Evolutionary conservation across 768 basidiomycete genomes (phyloP), one percentile per base, ranked within the genome.

Genomic region (Suillus plorans): DNA sequence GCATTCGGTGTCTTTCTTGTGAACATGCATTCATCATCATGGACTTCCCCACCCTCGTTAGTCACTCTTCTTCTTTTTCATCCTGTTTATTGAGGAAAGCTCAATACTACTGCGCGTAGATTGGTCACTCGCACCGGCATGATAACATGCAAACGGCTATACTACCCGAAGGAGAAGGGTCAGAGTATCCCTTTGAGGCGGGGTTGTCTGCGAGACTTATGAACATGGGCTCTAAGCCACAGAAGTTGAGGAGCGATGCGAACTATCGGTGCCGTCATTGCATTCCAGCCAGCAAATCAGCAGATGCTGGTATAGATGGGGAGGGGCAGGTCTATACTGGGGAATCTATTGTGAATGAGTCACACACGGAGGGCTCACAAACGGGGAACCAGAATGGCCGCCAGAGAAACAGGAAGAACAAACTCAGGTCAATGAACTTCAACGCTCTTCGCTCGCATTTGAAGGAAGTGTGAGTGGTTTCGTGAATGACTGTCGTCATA

Each of bases 41-140:
- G 79, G 78, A 79, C 61, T 78, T 81, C 44, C 69, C 74, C 6
- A 80, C 71, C 59, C 75, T 89, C 39, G 89, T 87, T 68, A 61
- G 84, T 68, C 6, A 20, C 44, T n/a, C 34, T 37, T 55, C 31
- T 65, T 47, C 2, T 5, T 25, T 25, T 3, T 28, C 22, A 25
- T 31, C 31, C 20, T 9, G 3, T 36, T 58, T 14, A 47, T 60
- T 14, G 16, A 25, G 18, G 10, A 25, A 59, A 12, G 25, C 25
- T 59, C 31, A 42, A 66, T 2, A 13, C 55, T 16, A 8, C 4
- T 8, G 4, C 34, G 53, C n/a, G n/a, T 70, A 90, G 89, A 74
- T 83, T 41, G 85, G 85, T 0, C 89, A 91, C 71, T 82, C 81
- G 49, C 85, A 87, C 66, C 82, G 89, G n/a, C 89, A 91, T 67